Evolutionary conservation across 1,139 yeast species (phyloP).

Genomic region (Hanseniaspora sp.): DNA sequence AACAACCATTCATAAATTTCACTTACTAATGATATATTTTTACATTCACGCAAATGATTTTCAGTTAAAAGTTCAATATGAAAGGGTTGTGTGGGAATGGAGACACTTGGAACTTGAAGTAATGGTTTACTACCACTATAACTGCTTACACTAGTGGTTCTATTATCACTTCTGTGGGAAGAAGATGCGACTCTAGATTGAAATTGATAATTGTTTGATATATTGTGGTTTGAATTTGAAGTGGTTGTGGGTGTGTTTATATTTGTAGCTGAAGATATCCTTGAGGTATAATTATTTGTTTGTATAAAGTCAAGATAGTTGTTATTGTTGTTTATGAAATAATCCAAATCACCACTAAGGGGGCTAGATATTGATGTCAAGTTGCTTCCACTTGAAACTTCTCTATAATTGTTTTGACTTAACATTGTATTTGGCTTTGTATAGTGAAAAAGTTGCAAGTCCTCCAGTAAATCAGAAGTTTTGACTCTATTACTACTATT

Average conservation of each 20-base stretch:
- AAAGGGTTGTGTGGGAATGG: slow-evolving; percentile 49
- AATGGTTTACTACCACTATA: slow-evolving; percentile 30
- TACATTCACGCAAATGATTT: slow-evolving; percentile 41
- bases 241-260: slow-evolving; percentile 3
- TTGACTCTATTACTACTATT: slow-evolving; percentile 1
- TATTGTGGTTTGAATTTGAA: neutral
- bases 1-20: slow-evolving; percentile 43
- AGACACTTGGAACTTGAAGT: slow-evolving; percentile 43
- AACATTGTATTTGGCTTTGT: neutral
- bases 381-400: slow-evolving; percentile 1
- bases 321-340: slow-evolving; percentile 3
- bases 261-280: neutral
- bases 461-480: slow-evolving; percentile 11
- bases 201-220: slow-evolving; percentile 3
- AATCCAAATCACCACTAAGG: slow-evolving; percentile 2
- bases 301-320: slow-evolving; percentile 8
- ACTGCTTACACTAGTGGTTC: slow-evolving; percentile 28
- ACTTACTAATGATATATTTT: slow-evolving; percentile 41
- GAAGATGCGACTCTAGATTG: slow-evolving; percentile 15
- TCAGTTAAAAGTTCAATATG: slow-evolving; percentile 41
- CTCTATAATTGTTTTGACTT: neutral
- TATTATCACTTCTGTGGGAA: slow-evolving; percentile 17
- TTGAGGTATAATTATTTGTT: neutral
- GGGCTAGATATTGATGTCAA: slow-evolving; percentile 9
- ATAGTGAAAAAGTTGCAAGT: slow-evolving; percentile 12